A percentile compares a stretch with the other conserved stretches of the same genome.
Conservation (phyloP, 1,284 basidiomycete species). For the Afroboletus lepidellus region DNA sequence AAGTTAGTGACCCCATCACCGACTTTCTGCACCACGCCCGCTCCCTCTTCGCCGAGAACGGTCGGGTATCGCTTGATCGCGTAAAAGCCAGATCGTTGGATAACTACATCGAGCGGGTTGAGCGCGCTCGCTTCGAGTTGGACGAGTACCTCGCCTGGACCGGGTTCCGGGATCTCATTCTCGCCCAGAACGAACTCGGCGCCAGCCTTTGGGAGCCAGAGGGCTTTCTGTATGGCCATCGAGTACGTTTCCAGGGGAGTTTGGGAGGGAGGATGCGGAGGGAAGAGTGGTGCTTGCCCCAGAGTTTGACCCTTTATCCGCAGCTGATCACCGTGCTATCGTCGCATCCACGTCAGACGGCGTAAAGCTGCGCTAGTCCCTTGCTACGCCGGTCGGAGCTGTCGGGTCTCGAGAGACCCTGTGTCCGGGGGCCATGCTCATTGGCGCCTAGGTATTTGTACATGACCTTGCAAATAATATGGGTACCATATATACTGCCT, state of each 20-base stretch:
- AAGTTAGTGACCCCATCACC: slow-evolving; percentile 9
- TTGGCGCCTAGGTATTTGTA: too few relatives aligned
- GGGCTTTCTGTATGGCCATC: slow-evolving; percentile 17
- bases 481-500: too few relatives aligned
- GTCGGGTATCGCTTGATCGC: slow-evolving; percentile 7
- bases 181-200: slow-evolving; percentile 14
- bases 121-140: slow-evolving; percentile 13
- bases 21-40: slow-evolving; percentile 14
- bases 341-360: background rate
- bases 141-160: slow-evolving; percentile 24
- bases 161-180: slow-evolving; percentile 13
- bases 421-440: too few relatives aligned
- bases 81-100: slow-evolving; percentile 9
- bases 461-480: too few relatives aligned
- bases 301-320: background rate
- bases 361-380: background rate
- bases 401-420: too few relatives aligned
- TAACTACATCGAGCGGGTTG: slow-evolving; percentile 8
- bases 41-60: slow-evolving; percentile 15
- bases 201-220: slow-evolving; percentile 18
- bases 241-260: background rate
- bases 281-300: background rate
- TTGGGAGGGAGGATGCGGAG: too few relatives aligned
- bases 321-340: background rate
- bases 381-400: too few relatives aligned